Conservation (phyloP, 768 basidiomycete genomes). For the Leccinum boreale region DNA sequence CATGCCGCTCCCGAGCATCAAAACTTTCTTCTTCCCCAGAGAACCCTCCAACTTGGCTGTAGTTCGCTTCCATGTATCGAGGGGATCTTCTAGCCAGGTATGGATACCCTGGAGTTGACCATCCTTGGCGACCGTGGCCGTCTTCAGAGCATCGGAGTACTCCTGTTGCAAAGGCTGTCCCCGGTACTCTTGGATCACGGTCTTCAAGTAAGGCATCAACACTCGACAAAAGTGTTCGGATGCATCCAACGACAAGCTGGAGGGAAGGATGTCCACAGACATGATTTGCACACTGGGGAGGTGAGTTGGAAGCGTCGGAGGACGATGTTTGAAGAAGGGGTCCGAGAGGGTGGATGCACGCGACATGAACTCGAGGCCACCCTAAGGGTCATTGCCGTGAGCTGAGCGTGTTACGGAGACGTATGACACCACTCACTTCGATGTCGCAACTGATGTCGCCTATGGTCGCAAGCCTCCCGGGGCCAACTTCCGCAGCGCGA, state of each 20-base stretch:
- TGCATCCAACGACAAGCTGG: slow-evolving; percentile 79
- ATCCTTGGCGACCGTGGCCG: slow-evolving; percentile 65
- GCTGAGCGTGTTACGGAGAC: not conserved
- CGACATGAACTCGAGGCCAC: slow-evolving; percentile 81
- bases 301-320: slow-evolving; percentile 38
- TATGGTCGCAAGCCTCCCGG: slow-evolving; percentile 62
- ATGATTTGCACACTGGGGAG: slow-evolving; percentile 72
- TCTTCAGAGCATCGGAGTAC: slow-evolving; percentile 44
- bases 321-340: slow-evolving; percentile 61
- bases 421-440: slow-evolving; percentile 42
- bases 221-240: slow-evolving; percentile 70
- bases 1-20: slow-evolving; percentile 93
- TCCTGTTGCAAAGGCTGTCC: slow-evolving; percentile 28
- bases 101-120: slow-evolving; percentile 56
- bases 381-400: slow-evolving; percentile 38
- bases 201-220: slow-evolving; percentile 65
- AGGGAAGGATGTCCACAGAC: slow-evolving; percentile 88
- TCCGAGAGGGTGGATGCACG: slow-evolving; percentile 73
- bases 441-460: slow-evolving; percentile 91
- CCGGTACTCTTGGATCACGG: slow-evolving; percentile 46
- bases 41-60: slow-evolving; percentile 1
- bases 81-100: slow-evolving; percentile 53
- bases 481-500: slow-evolving; percentile 47
- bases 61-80: slow-evolving; percentile 41
- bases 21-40: slow-evolving; percentile 55